Evolutionary conservation across 371 early-diverging fungal species (phyloP).

Genomic region (Funneliformis caledonium): DNA sequence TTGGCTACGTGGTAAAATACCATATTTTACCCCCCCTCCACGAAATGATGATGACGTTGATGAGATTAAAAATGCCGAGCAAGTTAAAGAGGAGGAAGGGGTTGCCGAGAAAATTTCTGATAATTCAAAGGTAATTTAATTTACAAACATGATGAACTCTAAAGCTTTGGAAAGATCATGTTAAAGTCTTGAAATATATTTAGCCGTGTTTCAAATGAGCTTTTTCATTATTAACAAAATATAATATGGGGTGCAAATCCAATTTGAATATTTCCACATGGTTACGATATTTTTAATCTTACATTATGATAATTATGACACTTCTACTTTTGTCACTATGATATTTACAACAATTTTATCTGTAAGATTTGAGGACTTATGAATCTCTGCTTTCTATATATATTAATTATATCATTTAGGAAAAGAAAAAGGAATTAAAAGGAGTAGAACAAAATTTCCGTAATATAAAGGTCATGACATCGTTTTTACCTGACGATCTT

Average conservation of each 20-base stretch:
- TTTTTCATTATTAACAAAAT: no score
- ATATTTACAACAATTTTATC: background rate
- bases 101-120: slow-evolving; percentile 43
- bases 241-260: no score
- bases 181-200: no score
- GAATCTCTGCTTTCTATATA: background rate
- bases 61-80: slow-evolving; percentile 62
- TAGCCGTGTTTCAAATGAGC: no score
- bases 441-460: slow-evolving; percentile 41
- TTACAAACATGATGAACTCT: background rate
- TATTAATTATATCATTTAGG: background rate
- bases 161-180: no score
- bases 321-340: no score
- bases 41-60: background rate
- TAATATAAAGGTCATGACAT: slow-evolving; percentile 39
- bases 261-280: no score
- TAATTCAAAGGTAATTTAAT: slow-evolving; percentile 41
- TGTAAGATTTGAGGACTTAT: no score
- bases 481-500: slow-evolving; percentile 40
- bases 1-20: slow-evolving; percentile 99
- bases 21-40: slow-evolving; percentile 93
- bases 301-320: no score
- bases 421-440: slow-evolving; percentile 18
- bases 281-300: no score
- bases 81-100: slow-evolving; percentile 8